Percentiles rank a stretch among this genome's conserved stretches.
Evolutionary conservation across 208 protist species (phyloP).

Genomic region (Plasmodiophora brassicae): DNA sequence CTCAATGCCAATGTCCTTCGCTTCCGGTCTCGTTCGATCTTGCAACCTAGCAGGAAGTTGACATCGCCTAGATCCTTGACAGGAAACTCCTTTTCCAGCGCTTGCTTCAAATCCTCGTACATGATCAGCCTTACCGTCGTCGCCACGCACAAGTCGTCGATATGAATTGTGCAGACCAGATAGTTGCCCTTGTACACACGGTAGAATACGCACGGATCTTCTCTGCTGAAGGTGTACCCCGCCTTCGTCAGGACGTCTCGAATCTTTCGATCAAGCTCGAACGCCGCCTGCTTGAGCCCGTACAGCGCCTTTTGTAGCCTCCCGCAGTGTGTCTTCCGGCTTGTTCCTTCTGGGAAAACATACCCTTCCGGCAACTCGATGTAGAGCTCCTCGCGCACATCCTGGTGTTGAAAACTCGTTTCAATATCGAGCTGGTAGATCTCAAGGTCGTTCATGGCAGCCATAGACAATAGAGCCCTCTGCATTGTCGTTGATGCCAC

Average conservation of each 20-base stretch:
- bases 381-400: background rate
- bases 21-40: background rate
- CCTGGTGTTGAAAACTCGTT: conserved; percentile 6
- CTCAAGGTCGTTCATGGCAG: background rate
- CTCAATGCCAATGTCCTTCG: background rate
- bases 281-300: background rate
- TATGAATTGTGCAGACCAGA: background rate
- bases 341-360: background rate
- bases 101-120: background rate
- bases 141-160: background rate
- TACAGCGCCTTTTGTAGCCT: background rate
- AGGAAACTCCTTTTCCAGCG: background rate
- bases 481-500: background rate
- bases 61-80: background rate
- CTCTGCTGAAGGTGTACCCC: background rate
- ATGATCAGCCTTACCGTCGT: background rate
- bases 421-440: conserved; percentile 15
- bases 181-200: background rate
- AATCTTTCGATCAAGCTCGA: background rate
- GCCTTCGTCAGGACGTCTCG: background rate
- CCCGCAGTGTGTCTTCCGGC: background rate
- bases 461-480: background rate
- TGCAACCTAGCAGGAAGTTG: background rate
- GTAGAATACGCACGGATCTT: background rate
- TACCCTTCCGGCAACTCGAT: background rate